Percentiles rank a stretch among this genome's conserved stretches.
These are phyloP conservation scores for Piper longum DNA, from an alignment of 164 flowering plant genomes.

Conservation along the genomic window DNA sequence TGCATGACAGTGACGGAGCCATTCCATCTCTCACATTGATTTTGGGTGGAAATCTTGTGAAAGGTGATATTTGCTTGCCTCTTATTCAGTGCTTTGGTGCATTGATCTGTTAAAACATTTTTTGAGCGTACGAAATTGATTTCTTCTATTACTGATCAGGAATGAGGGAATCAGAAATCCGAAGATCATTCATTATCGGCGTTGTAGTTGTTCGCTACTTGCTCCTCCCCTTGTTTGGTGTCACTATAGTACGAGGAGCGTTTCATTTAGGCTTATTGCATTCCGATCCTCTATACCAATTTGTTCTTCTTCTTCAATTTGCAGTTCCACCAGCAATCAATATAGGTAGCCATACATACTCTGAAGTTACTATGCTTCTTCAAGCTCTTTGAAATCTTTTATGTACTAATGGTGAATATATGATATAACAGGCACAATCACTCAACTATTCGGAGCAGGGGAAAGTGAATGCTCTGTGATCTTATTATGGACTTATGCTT, in stretches of 20 bases:
- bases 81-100: not conserved
- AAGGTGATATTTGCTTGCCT: not conserved
- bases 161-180: constrained; percentile 24
- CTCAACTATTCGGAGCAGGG: too few species aligned
- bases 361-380: not conserved
- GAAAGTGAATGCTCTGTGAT: too few species aligned
- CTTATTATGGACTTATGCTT: too few species aligned
- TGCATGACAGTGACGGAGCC: constrained; percentile 50
- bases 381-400: not conserved
- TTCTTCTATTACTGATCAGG: constrained; percentile 21
- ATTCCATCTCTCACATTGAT: constrained; percentile 37
- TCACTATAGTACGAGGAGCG: constrained; percentile 40
- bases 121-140: constrained; percentile 26
- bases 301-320: constrained; percentile 54
- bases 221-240: constrained; percentile 39
- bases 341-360: constrained; percentile 20
- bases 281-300: constrained; percentile 42
- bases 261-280: constrained; percentile 26
- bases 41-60: constrained; percentile 59
- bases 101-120: not conserved
- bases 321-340: constrained; percentile 74
- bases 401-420: too few species aligned
- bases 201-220: constrained; percentile 40
- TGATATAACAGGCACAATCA: too few species aligned
- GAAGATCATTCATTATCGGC: constrained; percentile 24